phyloP scores from a whole-genome alignment of 306 rosid genomes.

The Acacia melanoxylon region DNA sequence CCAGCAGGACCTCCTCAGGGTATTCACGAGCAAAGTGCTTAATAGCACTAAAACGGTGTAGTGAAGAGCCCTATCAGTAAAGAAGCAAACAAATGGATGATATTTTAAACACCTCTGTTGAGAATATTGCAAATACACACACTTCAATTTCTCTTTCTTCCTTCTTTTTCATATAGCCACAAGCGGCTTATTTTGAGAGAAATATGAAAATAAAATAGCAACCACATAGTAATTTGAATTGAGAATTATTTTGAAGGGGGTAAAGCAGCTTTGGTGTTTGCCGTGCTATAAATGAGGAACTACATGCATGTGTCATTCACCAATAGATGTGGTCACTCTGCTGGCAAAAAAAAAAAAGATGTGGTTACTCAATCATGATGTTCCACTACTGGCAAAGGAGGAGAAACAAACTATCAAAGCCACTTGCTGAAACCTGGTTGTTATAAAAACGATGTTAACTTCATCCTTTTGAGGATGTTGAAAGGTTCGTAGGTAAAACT shows the following conservation, averaged over 20 bases:
- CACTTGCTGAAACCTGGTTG: neutral
- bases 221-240: neutral
- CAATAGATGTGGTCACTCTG: slow-evolving; percentile 2
- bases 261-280: slow-evolving; percentile 15
- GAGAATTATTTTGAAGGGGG: neutral
- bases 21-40: slow-evolving; percentile 77
- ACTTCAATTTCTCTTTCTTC: neutral
- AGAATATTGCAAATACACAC: slow-evolving; percentile 18
- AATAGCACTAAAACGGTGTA: slow-evolving; percentile 62
- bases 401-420: neutral
- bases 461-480: neutral
- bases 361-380: neutral
- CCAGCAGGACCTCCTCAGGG: slow-evolving; percentile 54
- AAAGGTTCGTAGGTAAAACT: neutral
- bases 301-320: slow-evolving; percentile 1
- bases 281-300: slow-evolving; percentile 22
- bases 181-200: neutral
- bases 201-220: neutral
- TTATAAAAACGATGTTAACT: neutral
- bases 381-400: neutral
- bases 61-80: slow-evolving; percentile 60
- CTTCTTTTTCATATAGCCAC: slow-evolving; percentile 12
- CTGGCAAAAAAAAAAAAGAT: neutral
- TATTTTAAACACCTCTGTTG: neutral
- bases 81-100: slow-evolving; percentile 22